Evolutionary conservation across 305 asterid genomes (phyloP).

Genomic region (Fraxinus nigra): DNA sequence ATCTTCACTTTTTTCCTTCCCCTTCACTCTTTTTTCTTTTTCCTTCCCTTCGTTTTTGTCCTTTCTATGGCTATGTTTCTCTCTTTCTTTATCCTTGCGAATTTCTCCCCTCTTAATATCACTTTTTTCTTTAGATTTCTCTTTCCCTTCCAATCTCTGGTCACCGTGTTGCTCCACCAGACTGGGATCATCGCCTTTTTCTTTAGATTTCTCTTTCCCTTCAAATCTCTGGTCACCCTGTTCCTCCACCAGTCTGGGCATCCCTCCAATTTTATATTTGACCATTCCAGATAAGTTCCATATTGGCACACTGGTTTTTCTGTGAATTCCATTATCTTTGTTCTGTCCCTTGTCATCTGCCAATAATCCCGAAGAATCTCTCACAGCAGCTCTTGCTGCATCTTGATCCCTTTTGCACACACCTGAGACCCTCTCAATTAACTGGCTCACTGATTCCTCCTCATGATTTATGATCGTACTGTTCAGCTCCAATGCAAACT

Average conservation of each 20-base stretch:
- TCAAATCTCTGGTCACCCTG: slow-evolving; percentile 35
- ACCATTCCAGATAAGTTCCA: not conserved
- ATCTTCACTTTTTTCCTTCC: slow-evolving; percentile 24
- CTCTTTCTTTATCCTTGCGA: slow-evolving; percentile 29
- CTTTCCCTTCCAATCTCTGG: slow-evolving; percentile 38
- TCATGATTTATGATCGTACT: slow-evolving; percentile 51
- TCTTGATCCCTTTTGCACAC: slow-evolving; percentile 35
- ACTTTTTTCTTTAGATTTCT: slow-evolving; percentile 40
- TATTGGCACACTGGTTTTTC: slow-evolving; percentile 32
- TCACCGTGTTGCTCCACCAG: slow-evolving; percentile 36
- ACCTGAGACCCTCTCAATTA: slow-evolving; percentile 38
- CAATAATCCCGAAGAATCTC: slow-evolving; percentile 28
- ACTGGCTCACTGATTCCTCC: slow-evolving; percentile 39
- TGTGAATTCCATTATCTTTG: slow-evolving; percentile 38
- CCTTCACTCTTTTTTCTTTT: slow-evolving; percentile 21
- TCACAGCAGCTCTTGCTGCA: slow-evolving; percentile 18
- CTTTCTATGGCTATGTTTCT: slow-evolving; percentile 35
- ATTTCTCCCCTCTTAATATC: slow-evolving; percentile 33
- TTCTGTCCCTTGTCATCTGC: slow-evolving; percentile 41
- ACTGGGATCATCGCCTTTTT: slow-evolving; percentile 33
- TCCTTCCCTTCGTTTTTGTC: slow-evolving; percentile 40
- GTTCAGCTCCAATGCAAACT: slow-evolving; percentile 49
- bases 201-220: slow-evolving; percentile 44
- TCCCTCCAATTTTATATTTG: slow-evolving; percentile 20
- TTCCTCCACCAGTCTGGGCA: slow-evolving; percentile 37